Percentiles rank a stretch among this genome's conserved stretches.
phyloP scores from a whole-genome alignment of 805 yeast genomes.

The Torulaspora microellipsoides region DNA sequence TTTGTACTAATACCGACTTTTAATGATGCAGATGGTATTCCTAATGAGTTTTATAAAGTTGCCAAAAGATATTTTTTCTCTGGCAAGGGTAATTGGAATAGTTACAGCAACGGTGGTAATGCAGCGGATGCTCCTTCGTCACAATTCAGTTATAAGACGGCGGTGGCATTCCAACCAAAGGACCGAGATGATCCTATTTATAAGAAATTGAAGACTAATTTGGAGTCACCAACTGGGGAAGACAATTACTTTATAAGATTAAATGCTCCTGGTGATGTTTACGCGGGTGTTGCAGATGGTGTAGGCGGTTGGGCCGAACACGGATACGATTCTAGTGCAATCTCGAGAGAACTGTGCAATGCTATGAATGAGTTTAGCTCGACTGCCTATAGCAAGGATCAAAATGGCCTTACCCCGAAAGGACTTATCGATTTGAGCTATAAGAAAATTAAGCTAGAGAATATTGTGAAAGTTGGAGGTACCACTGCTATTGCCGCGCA shows the following conservation, averaged over 20 bases:
- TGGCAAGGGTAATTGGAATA: constrained; percentile 7
- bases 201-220: constrained; percentile 29
- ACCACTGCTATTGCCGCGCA: constrained; percentile 89
- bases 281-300: constrained; percentile 90
- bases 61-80: constrained; percentile 21
- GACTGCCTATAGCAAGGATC: constrained; percentile 8
- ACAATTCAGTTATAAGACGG: constrained; percentile 41
- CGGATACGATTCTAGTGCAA: constrained; percentile 85
- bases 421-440: constrained; percentile 55
- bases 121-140: not conserved
- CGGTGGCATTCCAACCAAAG: constrained; percentile 74
- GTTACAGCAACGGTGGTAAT: constrained; percentile 5
- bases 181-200: constrained; percentile 52
- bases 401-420: constrained; percentile 36
- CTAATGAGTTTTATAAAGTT: constrained; percentile 8
- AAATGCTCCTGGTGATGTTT: constrained; percentile 34
- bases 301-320: constrained; percentile 97
- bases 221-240: constrained; percentile 68
- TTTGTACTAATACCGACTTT: constrained; percentile 18
- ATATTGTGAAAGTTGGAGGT: constrained; percentile 80
- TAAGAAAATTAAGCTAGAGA: constrained; percentile 45
- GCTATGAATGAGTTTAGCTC: constrained; percentile 40
- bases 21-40: constrained; percentile 1
- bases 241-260: constrained; percentile 59
- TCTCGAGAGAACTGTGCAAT: constrained; percentile 71